Base-by-base conservation (phyloP, 2,329 filamentous ascomycete species). In the Colletotrichum cordylinicola region DNA sequence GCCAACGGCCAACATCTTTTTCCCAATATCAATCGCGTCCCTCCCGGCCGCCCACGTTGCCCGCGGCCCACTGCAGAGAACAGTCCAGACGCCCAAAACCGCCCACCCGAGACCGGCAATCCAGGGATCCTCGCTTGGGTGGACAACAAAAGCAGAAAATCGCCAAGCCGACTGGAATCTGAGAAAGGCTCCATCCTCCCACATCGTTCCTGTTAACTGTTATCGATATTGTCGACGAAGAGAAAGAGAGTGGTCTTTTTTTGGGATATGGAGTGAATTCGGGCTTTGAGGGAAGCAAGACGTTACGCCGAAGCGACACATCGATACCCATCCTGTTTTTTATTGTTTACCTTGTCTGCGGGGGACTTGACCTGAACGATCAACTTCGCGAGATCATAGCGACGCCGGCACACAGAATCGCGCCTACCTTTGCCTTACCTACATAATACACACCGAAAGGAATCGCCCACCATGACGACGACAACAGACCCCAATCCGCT, bases 401-500 rank as follows among this genome's bases (percentile, higher is more conserved):
- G 43, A 52, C 43, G 43, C 43, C 43, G 43, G 43, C 21, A 52
- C 13, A 2, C 43, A 52, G n/a, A 13, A 52, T 52, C 43, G n/a
- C 43, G 6, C 4, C 10, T 52, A 4, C 43, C 43, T 52, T 21
- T 21, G 43, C n/a, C n/a, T 35, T 33, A 60, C 8, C 43, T 21
- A 55, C n/a, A 43, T 60, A 60, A 69, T 60, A 43, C 16, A 24
- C 27, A 29, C 3, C 43, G 31, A n/a, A 48, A 43, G 16, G 10
- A 52, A 13, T 52, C n/a, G n/a, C 16, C 37, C 48, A 56, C 6
- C 13, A 74, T 74, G 70, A 65, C 70, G 64, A 73, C 70, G 29
- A 75, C 74, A 4, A 39, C 74, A 52, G 31, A 61, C 31, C 18
- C 70, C 55, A 75, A 75, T 66, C 74, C 70, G 10, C 7, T 75